Evolutionary conservation across 768 basidiomycete species (phyloP).

Genomic region (Leucosporidium yakuticum): DNA sequence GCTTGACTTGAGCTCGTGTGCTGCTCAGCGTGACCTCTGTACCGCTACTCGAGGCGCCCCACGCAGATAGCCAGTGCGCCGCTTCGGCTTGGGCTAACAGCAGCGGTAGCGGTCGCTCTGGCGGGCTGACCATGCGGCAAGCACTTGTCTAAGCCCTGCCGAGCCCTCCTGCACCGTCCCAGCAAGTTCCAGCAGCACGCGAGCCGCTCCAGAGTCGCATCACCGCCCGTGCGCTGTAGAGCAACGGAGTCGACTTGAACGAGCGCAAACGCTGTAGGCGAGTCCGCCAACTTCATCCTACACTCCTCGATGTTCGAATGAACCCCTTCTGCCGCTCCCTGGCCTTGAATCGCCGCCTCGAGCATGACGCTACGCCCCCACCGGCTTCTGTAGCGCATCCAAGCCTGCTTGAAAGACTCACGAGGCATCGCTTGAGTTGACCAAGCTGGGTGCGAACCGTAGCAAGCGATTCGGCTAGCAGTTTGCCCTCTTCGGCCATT

Average conservation of each 20-base stretch:
- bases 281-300: background rate
- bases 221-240: too few relatives aligned
- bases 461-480: conserved; percentile 26
- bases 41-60: background rate
- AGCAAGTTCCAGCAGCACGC: too few relatives aligned
- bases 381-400: too few relatives aligned
- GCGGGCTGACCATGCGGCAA: background rate
- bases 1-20: background rate
- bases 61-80: background rate
- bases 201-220: too few relatives aligned
- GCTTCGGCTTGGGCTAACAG: background rate
- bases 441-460: conserved; percentile 33
- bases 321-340: background rate
- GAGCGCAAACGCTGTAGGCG: background rate
- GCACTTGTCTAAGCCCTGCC: background rate
- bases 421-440: conserved; percentile 33
- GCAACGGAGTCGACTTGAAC: too few relatives aligned
- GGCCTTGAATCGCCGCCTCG: too few relatives aligned
- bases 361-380: too few relatives aligned
- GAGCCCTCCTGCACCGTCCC: too few relatives aligned
- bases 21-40: background rate
- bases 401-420: conserved; percentile 8
- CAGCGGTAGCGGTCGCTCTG: background rate
- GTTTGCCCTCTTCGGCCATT: conserved; percentile 19
- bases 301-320: background rate